Evolutionary conservation across 176 grass and related monocot species (phyloP), one percentile per base, ranked within the genome.

Genomic region (Triticum turgidum): DNA sequence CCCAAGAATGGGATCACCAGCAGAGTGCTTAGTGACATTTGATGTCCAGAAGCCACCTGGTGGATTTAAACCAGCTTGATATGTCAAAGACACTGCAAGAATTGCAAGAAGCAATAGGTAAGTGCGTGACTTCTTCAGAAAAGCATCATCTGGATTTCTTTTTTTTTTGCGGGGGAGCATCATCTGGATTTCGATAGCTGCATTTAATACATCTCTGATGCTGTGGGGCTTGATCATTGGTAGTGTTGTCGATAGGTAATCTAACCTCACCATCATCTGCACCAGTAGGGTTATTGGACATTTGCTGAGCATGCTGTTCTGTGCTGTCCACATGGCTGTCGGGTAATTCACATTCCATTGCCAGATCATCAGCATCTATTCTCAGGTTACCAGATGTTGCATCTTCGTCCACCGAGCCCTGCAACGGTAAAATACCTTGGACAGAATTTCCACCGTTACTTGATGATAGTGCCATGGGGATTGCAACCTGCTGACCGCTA

Each of bases 1-100:
- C 45, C 58, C 47, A 58, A 83, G 66, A 32, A 72, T 83, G 49
- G 65, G 81, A 59, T 83, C 81, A 59, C 81, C 81, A 18, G 81
- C 32, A 18, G 51, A 67, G 39, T 81, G 62, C 32, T 51, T 20
- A 34, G 8, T 42, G 11, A 7, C 25, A 47, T 33, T 81, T 58
- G 6, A 22, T 82, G 80, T 70, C 80, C 80, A 82, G n/a, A 82
- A 82, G 20, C 80, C 80, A 71, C 65, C 80, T 82, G 80, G 80
- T 58, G 80, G 80, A 83, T 83, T 72, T 24, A 83, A n/a, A 83
- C 81, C 67, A 25, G 81, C 30, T 39, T 83, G 67, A 69, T 83
- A 83, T 27, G 81, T 73, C 49, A 83, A 38, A 24, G 81, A 83
- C 12, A 83, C 81, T 17, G 66, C 66, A 72, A 59, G 80, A 72